Percentiles rank a stretch among this genome's conserved stretches.
phyloP scores from a whole-genome alignment of 139 green algal genomes.

The Dunaliella primolecta region DNA sequence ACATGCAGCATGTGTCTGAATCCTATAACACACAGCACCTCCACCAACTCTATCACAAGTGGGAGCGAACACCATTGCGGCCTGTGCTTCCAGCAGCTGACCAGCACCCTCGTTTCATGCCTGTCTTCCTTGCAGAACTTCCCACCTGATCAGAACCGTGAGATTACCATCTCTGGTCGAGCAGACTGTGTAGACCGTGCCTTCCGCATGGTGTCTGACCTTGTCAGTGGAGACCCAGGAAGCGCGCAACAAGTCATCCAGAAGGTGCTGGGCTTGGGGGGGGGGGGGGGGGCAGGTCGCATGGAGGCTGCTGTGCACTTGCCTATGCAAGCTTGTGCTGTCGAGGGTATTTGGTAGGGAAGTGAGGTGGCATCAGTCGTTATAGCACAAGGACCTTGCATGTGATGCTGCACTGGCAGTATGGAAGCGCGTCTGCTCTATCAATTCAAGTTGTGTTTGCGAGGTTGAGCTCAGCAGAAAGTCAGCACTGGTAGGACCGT shows the following conservation, averaged over 20 bases:
- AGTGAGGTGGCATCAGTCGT: too few relatives aligned
- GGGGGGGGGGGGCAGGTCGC: background rate
- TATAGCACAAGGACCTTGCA: too few relatives aligned
- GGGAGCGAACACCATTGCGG: slow-evolving; percentile 72
- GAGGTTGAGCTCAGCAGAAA: too few relatives aligned
- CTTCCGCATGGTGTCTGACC: slow-evolving; percentile 73
- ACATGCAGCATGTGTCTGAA: too few relatives aligned
- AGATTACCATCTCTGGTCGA: slow-evolving; percentile 70
- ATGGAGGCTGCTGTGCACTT: background rate
- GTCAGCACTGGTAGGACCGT: too few relatives aligned
- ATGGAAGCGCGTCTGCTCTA: too few relatives aligned
- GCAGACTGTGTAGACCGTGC: slow-evolving; percentile 64
- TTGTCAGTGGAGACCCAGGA: slow-evolving; percentile 80
- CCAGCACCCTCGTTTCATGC: background rate
- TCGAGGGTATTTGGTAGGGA: too few relatives aligned
- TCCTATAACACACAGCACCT: too few relatives aligned
- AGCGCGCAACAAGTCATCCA: slow-evolving; percentile 77
- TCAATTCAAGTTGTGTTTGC: too few relatives aligned
- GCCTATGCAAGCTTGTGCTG: too few relatives aligned
- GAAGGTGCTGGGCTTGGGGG: slow-evolving; percentile 62
- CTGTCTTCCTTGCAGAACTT: slow-evolving; percentile 51
- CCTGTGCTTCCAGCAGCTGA: slow-evolving; percentile 8
- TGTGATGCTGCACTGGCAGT: too few relatives aligned
- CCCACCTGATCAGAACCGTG: slow-evolving; percentile 46
- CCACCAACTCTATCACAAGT: too few relatives aligned